Base-by-base conservation (phyloP, 768 basidiomycete species). In the Lactarius hengduanensis region DNA sequence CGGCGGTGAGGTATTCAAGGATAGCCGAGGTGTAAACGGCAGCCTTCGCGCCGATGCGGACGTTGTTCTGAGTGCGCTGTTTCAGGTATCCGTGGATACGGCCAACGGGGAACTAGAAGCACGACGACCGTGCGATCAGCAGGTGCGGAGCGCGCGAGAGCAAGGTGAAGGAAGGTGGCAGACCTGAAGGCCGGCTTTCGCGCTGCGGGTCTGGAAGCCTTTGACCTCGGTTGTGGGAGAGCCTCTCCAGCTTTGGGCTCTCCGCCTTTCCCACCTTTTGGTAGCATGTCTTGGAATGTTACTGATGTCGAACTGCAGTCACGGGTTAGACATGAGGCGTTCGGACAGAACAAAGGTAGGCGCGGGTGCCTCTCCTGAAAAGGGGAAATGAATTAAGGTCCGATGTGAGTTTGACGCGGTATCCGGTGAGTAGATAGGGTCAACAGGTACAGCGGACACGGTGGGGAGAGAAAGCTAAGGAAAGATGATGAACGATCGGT, bases 51-150 rank as follows among this genome's bases (percentile, higher is more conserved):
- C 95, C 96, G 70, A 98, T 93, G 45, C 94, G 90, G 61, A 97
- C 89, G 74, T 94, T 95, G 78, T 95, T 89, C 75, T 94, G 91
- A 20, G 93, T 96, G 70, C 7, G 6, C 90, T 89, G 88, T 77
- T 96, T 95, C 70, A 97, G 80, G 79, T 92, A 96, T 80, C 95
- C 86, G 76, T 98, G 96, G 62, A 96, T 94, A 93, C 96, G 96
- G 59, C 94, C 94, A 47, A 97, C 95, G 50, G 95, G 94, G 78
- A 97, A 96, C 94, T 95, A 62, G 2, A 15, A 38, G 58, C 38
- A 13, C 13, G 13, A 26, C 11, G 9, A 16, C 34, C 26, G 40
- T 22, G 10, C 6, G 30, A 18, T 59, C 47, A 58, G 26, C 2
- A 34, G 22, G 15, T 18, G 18, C 43, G 8, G 43, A 7, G 20